Base-by-base conservation (phyloP, 768 basidiomycete genomes). In the Clavaria fumosa region DNA sequence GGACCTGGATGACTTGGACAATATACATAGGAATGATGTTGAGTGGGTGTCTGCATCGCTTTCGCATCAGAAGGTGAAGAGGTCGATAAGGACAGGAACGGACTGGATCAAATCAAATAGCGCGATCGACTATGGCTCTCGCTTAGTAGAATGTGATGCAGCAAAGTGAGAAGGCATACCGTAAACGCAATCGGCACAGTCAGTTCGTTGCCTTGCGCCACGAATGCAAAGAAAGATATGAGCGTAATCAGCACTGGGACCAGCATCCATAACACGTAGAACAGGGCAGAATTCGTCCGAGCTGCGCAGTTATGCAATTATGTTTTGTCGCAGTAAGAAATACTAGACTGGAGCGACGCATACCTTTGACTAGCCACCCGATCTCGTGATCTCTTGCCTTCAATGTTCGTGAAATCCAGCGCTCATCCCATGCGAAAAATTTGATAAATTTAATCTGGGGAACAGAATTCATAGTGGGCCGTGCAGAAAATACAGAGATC, bases 161-260 rank as follows among this genome's bases (percentile, higher is more conserved):
- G 5, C 5, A 18, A 15, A 19, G 27, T 12, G n/a, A 9, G 7
- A 14, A 60, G 72, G 23, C 30, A n/a, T n/a, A 78, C 78, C 31
- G 90, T 93, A 51, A 93, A 93, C 0, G 91, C 90, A 12, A 74
- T 66, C 6, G 78, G 66, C 34, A 90, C 65, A 0, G 84, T 80
- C 33, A 97, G 53, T 51, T 82, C 60, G 32, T 85, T 69, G 1
- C 82, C 80, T 45, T 68, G 72, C 44, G 72, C 57, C 19, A 90
- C 72, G 43, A 72, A 88, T 14, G 64, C 66, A 48, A 73, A 64
- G 66, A 93, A 93, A 2, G 81, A 75, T 11, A 82, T 67, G 39
- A 89, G 66, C 1, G 84, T 85, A 12, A 93, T 73, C 9, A 82
- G 53, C 34, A 88, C 76, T 0, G 89, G 89, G 0, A 82, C 81